Conservation (phyloP, 495 filamentous ascomycete species). For the Achaetomiella virescens region DNA sequence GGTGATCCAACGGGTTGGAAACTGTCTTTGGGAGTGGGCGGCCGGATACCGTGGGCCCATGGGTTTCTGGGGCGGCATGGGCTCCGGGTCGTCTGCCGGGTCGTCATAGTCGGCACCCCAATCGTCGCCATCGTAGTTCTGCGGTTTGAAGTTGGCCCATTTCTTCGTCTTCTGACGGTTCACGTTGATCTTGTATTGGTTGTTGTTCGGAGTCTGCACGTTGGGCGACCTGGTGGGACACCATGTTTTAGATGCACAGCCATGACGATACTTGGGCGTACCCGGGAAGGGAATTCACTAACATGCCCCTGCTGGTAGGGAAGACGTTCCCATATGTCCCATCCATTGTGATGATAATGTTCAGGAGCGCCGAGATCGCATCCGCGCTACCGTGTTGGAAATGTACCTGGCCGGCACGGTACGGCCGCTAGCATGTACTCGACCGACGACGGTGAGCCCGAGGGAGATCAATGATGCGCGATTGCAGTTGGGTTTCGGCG, state of each 20-base stretch:
- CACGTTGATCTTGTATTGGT: constrained; percentile 63
- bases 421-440: background rate
- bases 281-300: background rate
- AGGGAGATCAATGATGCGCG: background rate
- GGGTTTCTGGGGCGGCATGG: constrained; percentile 31
- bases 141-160: constrained; percentile 87
- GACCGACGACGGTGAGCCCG: background rate
- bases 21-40: constrained; percentile 10
- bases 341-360: constrained; percentile 21
- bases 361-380: constrained; percentile 7
- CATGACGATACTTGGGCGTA: background rate
- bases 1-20: constrained; percentile 12
- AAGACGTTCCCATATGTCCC: constrained; percentile 32
- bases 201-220: constrained; percentile 19
- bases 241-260: background rate
- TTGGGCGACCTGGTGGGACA: constrained; percentile 26
- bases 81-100: constrained; percentile 39
- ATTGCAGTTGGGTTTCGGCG: constrained; percentile 7
- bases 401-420: background rate
- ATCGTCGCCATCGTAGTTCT: constrained; percentile 87
- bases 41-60: constrained; percentile 21
- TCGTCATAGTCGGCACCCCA: constrained; percentile 87
- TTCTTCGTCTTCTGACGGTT: constrained; percentile 87
- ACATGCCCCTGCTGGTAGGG: constrained; percentile 20
- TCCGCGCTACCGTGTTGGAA: background rate